Evolutionary conservation across 192 early-diverging fungal species (phyloP), one percentile per base, ranked within the genome.

Genomic region (Pilobolus umbonatus): DNA sequence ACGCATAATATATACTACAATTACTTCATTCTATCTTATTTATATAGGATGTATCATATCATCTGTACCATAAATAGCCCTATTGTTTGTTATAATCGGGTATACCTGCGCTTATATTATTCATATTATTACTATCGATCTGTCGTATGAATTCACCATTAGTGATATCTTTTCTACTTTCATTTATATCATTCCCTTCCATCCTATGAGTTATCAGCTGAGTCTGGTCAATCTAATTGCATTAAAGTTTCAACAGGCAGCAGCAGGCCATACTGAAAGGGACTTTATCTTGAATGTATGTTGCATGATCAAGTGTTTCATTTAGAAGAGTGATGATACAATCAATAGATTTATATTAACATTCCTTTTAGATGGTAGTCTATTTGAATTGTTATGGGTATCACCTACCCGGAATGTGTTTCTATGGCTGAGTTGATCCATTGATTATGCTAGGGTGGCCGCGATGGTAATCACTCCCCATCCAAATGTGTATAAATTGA

Each of bases 181-280:
- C 39, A 15, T 17, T 42, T 42, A 5, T 42, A 3, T 5, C 19
- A 42, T 42, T 17, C 5, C 19, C 14, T 42, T 17, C 19, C 39
- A 42, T 42, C 15, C 24, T 54, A 22, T 34, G 19, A 17, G 35
- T 4, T 21, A 34, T 54, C 52, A 54, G 52, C 29, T 54, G 52
- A 35, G 26, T 25, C 19, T 46, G 15, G 15, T 15, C 2, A 38
- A 1, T 2, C 15, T 38, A 12, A 12, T 38, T 15, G 9, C 15
- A 46, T 46, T 46, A 46, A 12, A 46, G 24, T 46, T 42, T 42
- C 39, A 42, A 42, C 19, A 42, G 39, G 34, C 32, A 38, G 52
- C 52, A 54, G 52, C 52, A 54, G 52, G 38, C 34, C 52, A 54
- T 54, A 54, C 52, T 54, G 38, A 54, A 54, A 54, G 52, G 35